Evolutionary conservation across 371 early-diverging fungal genomes (phyloP).

Genomic region (Mortierella sp.): DNA sequence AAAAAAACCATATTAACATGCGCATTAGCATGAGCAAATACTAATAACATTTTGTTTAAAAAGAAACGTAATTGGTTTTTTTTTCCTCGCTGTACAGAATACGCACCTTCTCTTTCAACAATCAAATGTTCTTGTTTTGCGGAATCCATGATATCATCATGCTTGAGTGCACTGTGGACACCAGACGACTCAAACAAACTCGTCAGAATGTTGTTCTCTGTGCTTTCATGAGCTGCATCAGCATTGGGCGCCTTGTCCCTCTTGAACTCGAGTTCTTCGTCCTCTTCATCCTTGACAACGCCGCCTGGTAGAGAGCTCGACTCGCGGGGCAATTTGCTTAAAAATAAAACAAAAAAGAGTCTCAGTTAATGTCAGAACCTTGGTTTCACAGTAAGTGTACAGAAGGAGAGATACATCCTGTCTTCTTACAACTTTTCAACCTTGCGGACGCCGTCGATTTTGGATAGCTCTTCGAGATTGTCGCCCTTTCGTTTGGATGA

Average conservation of each 20-base stretch:
- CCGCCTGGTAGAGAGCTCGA: constrained; percentile 34
- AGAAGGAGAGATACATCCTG: no score
- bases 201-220: constrained; percentile 73
- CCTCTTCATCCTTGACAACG: constrained; percentile 37
- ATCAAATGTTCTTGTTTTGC: constrained; percentile 71
- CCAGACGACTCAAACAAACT: constrained; percentile 85
- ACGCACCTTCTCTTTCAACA: constrained; percentile 82
- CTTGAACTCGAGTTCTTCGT: constrained; percentile 32
- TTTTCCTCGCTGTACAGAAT: constrained; percentile 42
- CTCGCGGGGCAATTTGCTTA: constrained; percentile 32
- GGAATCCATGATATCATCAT: constrained; percentile 87
- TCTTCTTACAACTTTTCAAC: constrained; percentile 69
- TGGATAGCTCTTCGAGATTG: constrained; percentile 54
- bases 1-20: not conserved
- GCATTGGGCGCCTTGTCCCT: constrained; percentile 3
- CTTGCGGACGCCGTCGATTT: constrained; percentile 63
- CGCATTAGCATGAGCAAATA: not conserved
- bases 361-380: not conserved
- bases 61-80: no score
- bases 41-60: not conserved
- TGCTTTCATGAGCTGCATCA: not conserved
- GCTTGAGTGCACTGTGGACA: constrained; percentile 86
- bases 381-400: not conserved
- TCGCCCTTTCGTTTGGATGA: constrained; percentile 47
- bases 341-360: not conserved